Evolutionary conservation across 2,329 filamentous ascomycete species (phyloP), one percentile per base, ranked within the genome.

Genomic region (Macrophomina pseudophaseolina): DNA sequence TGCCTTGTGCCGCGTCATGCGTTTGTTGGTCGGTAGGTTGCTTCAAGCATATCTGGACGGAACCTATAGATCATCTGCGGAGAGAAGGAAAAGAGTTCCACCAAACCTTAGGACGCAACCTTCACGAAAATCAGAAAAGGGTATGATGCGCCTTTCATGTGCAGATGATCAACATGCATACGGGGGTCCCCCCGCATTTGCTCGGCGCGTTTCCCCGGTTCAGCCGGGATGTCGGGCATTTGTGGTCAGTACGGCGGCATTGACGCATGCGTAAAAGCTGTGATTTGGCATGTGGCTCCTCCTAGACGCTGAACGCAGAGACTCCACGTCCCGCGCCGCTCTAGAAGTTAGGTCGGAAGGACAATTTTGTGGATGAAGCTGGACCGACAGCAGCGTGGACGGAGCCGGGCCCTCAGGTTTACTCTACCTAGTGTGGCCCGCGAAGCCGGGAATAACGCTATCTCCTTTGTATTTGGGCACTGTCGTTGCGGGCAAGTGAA

Each of bases 331-430:
- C 28, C 14, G 18, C 14, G 14, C 6, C 6, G 4, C 18, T 12
- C 33, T 35, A 32, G 12, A 30, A 23, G 40, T 23, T 23, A 9
- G 18, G 5, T 14, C 44, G 18, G 38, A 23, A 12, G 11, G 32
- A 33, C 16, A 23, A n/a, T 12, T 56, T 18, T 33, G 40, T 56
- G 52, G 52, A 56, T 38, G 52, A 40, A 56, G 52, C 52, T 12
- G 6, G 18, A 33, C 35, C 9, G 52, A 56, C 11, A 33, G 32
- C 35, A n/a, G 52, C 33, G 6, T 12, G 11, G 11, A 38, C 7
- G 35, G 23, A 23, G 23, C 23, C 23, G 23, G 23, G 23, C 23
- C 23, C 23, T 23, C 23, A 23, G 23, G 23, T 23, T 3, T 23
- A 23, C 23, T 23, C 23, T 23, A 23, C 23, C 23, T 23, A 23